Conservation (phyloP, 139 green algal species). For the Chlamydomonas eustigma region DNA sequence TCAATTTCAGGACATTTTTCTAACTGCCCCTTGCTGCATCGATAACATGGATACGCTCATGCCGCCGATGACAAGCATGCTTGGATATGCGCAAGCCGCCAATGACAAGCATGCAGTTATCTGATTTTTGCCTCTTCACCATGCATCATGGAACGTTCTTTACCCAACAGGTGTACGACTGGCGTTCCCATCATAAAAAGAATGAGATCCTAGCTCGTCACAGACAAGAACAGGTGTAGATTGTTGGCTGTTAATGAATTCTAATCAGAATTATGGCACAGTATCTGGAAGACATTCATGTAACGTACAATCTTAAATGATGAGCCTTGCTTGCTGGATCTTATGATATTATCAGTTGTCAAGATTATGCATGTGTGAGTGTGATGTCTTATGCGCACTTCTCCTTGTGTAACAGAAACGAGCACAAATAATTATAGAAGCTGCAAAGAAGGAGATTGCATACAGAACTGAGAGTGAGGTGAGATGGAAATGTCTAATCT, state of each 20-base stretch:
- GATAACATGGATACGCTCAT: too few species aligned
- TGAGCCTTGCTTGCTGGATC: not conserved
- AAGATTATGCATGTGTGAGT: too few species aligned
- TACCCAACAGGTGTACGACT: not conserved
- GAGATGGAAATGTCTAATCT: not conserved
- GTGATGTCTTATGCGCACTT: not conserved
- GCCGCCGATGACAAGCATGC: too few species aligned
- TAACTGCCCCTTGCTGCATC: too few species aligned
- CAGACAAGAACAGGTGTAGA: not conserved
- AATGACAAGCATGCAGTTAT: too few species aligned
- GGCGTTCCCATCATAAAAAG: not conserved
- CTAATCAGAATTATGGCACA: not conserved
- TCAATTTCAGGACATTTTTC: not conserved
- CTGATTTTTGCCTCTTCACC: not conserved
- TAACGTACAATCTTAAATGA: not conserved
- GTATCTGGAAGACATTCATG: not conserved
- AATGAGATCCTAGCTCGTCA: not conserved
- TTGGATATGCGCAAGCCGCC: too few species aligned
- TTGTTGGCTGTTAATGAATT: not conserved
- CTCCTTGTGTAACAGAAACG: not conserved
- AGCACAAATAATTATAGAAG: not conserved
- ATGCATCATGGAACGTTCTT: not conserved
- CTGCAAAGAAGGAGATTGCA: conserved; percentile 10
- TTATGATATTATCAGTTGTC: not conserved
- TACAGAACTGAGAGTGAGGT: conserved; percentile 11